Evolutionary conservation across 1,284 basidiomycete genomes (phyloP).

Genomic region (Exobasidium cylindrosporum): DNA sequence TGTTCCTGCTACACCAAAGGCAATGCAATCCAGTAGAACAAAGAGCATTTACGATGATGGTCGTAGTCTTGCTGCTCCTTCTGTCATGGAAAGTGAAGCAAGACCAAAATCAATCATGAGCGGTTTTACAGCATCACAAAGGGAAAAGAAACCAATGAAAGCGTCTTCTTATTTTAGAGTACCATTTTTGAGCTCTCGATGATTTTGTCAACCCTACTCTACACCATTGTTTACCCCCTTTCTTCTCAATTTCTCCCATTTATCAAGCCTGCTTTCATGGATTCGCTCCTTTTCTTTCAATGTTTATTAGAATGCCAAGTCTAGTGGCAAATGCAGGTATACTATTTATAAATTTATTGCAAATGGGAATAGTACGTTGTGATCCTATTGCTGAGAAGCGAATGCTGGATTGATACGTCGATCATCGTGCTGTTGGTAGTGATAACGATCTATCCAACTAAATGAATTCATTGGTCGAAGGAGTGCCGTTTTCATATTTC

Average conservation of each 20-base stretch:
- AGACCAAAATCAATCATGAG: neutral
- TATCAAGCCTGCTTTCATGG: too few relatives aligned
- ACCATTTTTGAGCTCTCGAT: neutral
- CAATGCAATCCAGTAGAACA: neutral
- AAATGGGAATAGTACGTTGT: too few relatives aligned
- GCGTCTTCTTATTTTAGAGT: neutral
- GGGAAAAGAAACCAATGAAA: neutral
- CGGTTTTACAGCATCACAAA: neutral
- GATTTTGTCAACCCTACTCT: neutral
- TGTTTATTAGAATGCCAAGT: too few relatives aligned
- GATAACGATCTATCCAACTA: slow-evolving; percentile 30
- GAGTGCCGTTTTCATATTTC: slow-evolving; percentile 26
- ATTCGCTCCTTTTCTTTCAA: too few relatives aligned
- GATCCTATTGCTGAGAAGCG: neutral
- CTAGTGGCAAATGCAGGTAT: too few relatives aligned
- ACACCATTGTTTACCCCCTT: too few relatives aligned
- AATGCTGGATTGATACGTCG: neutral
- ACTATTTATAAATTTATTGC: too few relatives aligned
- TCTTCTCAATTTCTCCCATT: too few relatives aligned
- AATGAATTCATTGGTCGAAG: slow-evolving; percentile 27
- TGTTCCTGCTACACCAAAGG: neutral
- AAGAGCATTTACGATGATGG: neutral
- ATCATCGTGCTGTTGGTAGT: neutral
- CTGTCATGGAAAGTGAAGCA: neutral
- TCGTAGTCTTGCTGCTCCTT: neutral